Base-by-base conservation (phyloP, 345 rosid genomes). In the Corymbia maculata region DNA sequence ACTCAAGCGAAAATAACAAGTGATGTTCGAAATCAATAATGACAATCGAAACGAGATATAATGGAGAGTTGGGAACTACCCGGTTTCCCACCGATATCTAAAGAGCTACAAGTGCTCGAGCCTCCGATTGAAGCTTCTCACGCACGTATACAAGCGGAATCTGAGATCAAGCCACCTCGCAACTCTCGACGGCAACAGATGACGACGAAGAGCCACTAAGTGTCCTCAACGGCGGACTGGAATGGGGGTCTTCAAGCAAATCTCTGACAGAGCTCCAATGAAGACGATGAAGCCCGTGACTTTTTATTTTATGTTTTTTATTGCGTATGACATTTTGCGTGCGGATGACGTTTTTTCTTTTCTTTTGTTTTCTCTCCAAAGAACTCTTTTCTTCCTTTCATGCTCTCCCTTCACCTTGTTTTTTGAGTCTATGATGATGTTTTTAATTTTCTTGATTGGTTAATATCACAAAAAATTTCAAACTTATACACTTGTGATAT, bases 391-490 rank as follows among this genome's bases (percentile, higher is more conserved):
- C 26, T 8, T 53, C 26, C 59, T 53, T 53, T 4, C 0, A 0
- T 1, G 59, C 59, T 8, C 59, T 53, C 59, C 59, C 26, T 53
- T 53, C 59, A 53, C 59, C 2, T 53, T 53, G 59, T 21, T 21
- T 53, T 53, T 53, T 8, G 26, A 4, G 59, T 53, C 42, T 36
- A 36, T 36, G 42, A 36, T 36, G 42, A 36, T 36, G 42, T 36
- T 36, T 36, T 36, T 36, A 36, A 36, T 36, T 36, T 36, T 36
- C 42, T 36, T 36, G 42, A 36, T 36, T 36, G 42, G 21, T 53
- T 19, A 53, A 19, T 0, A 21, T 4, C 21, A 0, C 21, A 1
- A 53, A 53, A 53, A 53, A 21, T 6, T 0, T 53, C 21, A 53
- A 53, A 53, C 4, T 53, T 0, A 17, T 53, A 53, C 21, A 53